phyloP scores from a whole-genome alignment of 129 eudicot genomes.

The Flaveria sonorensis region DNA sequence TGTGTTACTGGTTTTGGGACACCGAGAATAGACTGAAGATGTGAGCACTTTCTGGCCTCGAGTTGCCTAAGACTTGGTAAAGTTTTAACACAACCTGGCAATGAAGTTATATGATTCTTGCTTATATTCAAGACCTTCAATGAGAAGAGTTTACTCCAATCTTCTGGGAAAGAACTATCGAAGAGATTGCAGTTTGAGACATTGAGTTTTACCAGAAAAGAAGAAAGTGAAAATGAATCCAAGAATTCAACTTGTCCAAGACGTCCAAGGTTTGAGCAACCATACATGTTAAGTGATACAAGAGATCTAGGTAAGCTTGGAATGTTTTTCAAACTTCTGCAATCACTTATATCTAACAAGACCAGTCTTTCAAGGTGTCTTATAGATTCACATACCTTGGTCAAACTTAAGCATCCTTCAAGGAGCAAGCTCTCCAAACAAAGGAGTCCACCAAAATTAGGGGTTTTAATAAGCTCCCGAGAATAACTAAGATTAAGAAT shows the following conservation, averaged over 20 bases:
- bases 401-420: conserved; percentile 9
- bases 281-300: background rate
- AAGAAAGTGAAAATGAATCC: background rate
- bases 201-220: background rate
- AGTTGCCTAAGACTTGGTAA: conserved; percentile 14
- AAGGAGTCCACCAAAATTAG: conserved; percentile 17
- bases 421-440: conserved; percentile 7
- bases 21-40: background rate
- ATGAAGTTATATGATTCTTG: background rate
- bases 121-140: background rate
- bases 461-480: conserved; percentile 1
- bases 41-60: background rate
- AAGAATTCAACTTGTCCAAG: background rate
- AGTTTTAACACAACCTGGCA: conserved; percentile 22
- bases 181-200: conserved; percentile 20
- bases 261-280: conserved; percentile 14
- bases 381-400: background rate
- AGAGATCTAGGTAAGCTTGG: conserved; percentile 16
- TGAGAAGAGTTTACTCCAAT: conserved; percentile 5
- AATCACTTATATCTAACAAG: background rate
- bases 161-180: conserved; percentile 10
- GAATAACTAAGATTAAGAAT: conserved; percentile 14
- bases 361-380: background rate
- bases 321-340: background rate
- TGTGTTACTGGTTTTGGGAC: background rate